Evolutionary conservation across 345 rosid genomes (phyloP), one percentile per base, ranked within the genome.

Genomic region (Melaleuca quinquenervia): DNA sequence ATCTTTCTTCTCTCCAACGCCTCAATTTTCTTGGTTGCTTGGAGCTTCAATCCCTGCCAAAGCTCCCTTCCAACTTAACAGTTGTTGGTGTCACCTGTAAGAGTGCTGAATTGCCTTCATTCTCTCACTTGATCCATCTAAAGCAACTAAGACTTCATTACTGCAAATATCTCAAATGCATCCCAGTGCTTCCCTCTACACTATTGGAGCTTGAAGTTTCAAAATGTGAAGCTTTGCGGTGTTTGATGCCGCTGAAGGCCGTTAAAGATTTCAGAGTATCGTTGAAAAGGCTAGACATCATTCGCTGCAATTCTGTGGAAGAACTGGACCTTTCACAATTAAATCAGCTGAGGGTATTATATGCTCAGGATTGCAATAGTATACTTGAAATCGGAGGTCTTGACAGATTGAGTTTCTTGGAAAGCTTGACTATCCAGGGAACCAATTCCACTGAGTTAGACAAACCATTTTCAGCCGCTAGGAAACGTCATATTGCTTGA

Each of bases 221-320:
- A 0, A 18, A 52, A 14, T 22, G 32, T 49, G 2, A 26, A 3
- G 5, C 16, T 2, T 6, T 58, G 64, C 3, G 18, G 52, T 45
- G 11, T 52, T 82, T 45, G 4, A 22, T 21, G 9, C 29, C 7
- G 0, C 52, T 0, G 10, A 11, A 27, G 7, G 32, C 9, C 8
- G 50, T 80, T 5, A 9, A 21, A 22, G 83, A 1, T 45, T 24
- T 1, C 7, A 80, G 18, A 41, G 50, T 27, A 54, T 54, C 26
- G 26, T 16, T 82, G 52, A 8, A 48, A 48, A 27, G n/a, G 29
- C 48, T 82, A 51, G 20, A 82, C 29, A 49, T 82, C 29, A 48
- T 2, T 1, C 0, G 1, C 18, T 82, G 83, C 21, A 0, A 82
- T 1, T 82, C 32, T 0, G 0, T 82, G 83, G 10, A 1, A 0